Evolutionary conservation across 192 early-diverging fungal genomes (phyloP).

Genomic region (Mortierella alpina): DNA sequence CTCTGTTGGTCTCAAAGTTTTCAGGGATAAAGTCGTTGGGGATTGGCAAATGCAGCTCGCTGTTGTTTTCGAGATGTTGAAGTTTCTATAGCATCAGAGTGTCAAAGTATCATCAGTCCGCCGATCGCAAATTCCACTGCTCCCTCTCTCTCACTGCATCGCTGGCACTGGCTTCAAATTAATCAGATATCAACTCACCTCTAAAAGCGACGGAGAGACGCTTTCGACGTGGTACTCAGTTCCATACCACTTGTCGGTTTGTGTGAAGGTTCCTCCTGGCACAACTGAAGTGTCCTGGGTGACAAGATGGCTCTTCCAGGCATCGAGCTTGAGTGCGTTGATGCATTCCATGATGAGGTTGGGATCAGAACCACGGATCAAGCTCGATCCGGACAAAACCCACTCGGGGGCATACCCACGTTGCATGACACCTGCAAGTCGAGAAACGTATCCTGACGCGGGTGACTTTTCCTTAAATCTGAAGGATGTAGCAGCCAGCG

Average conservation of each 20-base stretch:
- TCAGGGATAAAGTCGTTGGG: slow-evolving; percentile 90
- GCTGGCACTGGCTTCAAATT: slow-evolving; percentile 1
- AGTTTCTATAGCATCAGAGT: slow-evolving; percentile 54
- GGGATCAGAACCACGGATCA: slow-evolving; percentile 73
- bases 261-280: slow-evolving; percentile 55
- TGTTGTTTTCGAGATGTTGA: slow-evolving; percentile 53
- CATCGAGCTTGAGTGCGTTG: slow-evolving; percentile 53
- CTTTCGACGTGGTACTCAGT: slow-evolving; percentile 79
- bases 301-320: slow-evolving; percentile 48
- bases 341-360: slow-evolving; percentile 73
- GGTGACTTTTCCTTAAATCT: slow-evolving; percentile 82
- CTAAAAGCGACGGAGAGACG: slow-evolving; percentile 64
- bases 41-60: slow-evolving; percentile 74
- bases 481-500: slow-evolving; percentile 67
- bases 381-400: slow-evolving; percentile 73
- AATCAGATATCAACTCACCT: slow-evolving; percentile 30
- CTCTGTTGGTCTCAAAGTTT: slow-evolving; percentile 76
- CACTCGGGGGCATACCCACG: slow-evolving; percentile 74
- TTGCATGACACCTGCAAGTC: slow-evolving; percentile 82
- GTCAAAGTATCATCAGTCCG: background rate
- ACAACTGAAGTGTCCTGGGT: slow-evolving; percentile 41
- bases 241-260: slow-evolving; percentile 83
- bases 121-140: background rate
- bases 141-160: background rate
- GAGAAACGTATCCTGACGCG: slow-evolving; percentile 73